phyloP scores from a whole-genome alignment of 805 yeast species.

The Cyberlindnera galapagoensis region DNA sequence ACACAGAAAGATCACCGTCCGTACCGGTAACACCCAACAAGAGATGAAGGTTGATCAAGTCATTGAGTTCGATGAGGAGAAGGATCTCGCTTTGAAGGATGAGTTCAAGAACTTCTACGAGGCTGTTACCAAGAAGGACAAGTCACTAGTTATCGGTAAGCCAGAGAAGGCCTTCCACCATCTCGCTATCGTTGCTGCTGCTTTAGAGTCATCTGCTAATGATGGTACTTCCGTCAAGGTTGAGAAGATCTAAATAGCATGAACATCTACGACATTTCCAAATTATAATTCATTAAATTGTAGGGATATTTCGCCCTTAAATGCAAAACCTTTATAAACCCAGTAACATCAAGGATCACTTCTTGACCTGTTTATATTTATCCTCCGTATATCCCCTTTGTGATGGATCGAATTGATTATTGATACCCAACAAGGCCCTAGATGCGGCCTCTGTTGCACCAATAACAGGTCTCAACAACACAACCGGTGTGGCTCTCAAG shows the following conservation, averaged over 20 bases:
- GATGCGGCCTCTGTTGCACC: slow-evolving; percentile 91
- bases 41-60: slow-evolving; percentile 18
- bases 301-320: neutral
- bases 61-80: slow-evolving; percentile 29
- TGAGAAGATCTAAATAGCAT: slow-evolving; percentile 22
- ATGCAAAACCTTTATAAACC: neutral
- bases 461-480: slow-evolving; percentile 75
- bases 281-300: neutral
- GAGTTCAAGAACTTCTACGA: slow-evolving; percentile 51
- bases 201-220: slow-evolving; percentile 58
- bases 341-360: slow-evolving; percentile 2
- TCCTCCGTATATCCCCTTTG: slow-evolving; percentile 54
- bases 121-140: slow-evolving; percentile 60
- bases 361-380: slow-evolving; percentile 43
- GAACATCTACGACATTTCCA: neutral
- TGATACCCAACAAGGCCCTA: slow-evolving; percentile 74
- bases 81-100: slow-evolving; percentile 47
- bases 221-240: slow-evolving; percentile 47
- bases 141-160: slow-evolving; percentile 45
- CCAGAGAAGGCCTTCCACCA: slow-evolving; percentile 88
- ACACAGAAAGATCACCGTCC: slow-evolving; percentile 27
- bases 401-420: slow-evolving; percentile 70
- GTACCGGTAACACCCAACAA: slow-evolving; percentile 25
- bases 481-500: slow-evolving; percentile 73
- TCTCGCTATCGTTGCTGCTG: slow-evolving; percentile 84